Conservation (phyloP, 2,329 filamentous ascomycete genomes). For the Bipolaris oryzae region DNA sequence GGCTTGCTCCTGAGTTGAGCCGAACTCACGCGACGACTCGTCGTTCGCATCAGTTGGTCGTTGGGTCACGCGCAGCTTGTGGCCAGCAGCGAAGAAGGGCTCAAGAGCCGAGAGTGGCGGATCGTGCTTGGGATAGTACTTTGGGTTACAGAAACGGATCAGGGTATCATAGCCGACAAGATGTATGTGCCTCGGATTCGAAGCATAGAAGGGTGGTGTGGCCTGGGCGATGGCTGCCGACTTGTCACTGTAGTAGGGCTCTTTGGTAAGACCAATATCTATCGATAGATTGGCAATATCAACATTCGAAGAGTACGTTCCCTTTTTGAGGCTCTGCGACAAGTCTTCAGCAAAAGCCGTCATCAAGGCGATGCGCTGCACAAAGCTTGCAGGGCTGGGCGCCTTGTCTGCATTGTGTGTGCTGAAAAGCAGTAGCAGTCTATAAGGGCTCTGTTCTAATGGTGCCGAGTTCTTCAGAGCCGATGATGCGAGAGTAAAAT, state of each 20-base stretch:
- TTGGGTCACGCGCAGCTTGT: conserved; percentile 68
- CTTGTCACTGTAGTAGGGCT: conserved; percentile 78
- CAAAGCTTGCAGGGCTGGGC: conserved; percentile 70
- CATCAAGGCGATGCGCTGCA: conserved; percentile 74
- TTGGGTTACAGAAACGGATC: conserved; percentile 72
- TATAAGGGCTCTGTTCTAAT: conserved; percentile 47
- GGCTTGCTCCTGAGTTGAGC: conserved; percentile 60
- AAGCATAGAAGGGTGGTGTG: conserved; percentile 43
- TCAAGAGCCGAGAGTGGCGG: conserved; percentile 61
- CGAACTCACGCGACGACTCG: conserved; percentile 61
- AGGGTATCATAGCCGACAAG: conserved; percentile 79
- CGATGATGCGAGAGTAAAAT: conserved; percentile 61
- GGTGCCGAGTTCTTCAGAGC: conserved; percentile 53
- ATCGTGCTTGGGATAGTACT: conserved; percentile 65
- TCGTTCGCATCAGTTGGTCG: conserved; percentile 55
- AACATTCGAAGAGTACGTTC: conserved; percentile 3
- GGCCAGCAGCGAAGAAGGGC: conserved; percentile 65
- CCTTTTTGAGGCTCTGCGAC: conserved; percentile 25
- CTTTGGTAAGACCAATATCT: conserved; percentile 73
- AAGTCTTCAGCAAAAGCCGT: conserved; percentile 67
- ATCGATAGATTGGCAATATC: conserved; percentile 43
- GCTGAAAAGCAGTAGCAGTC: conserved; percentile 65
- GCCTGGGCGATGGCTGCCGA: conserved; percentile 61
- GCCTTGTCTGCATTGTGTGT: conserved; percentile 71
- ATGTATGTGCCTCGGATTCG: conserved; percentile 63